phyloP scores from a whole-genome alignment of 2,329 filamentous ascomycete species.

The Cladosporium austrohemisphaericum region DNA sequence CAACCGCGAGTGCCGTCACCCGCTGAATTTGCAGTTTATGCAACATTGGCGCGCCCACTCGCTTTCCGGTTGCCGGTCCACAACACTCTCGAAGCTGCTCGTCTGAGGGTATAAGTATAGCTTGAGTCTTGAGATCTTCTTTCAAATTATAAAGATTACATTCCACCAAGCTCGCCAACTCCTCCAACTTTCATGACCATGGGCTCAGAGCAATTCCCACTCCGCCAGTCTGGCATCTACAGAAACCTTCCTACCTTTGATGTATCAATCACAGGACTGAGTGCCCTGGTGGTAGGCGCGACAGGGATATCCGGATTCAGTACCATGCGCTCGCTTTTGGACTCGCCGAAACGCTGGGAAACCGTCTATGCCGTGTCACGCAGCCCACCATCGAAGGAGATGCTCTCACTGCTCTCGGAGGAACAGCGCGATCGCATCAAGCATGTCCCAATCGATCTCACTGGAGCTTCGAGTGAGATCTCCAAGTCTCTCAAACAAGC shows the following conservation, averaged over 20 bases:
- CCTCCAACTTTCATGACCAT: neutral
- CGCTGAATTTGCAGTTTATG: neutral
- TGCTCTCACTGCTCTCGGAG: slow-evolving; percentile 19
- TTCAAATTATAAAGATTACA: too few relatives aligned
- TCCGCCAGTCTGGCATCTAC: slow-evolving; percentile 38
- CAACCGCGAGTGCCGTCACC: too few relatives aligned
- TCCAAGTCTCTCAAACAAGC: slow-evolving; percentile 30
- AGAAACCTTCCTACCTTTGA: slow-evolving; percentile 46
- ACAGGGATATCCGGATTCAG: slow-evolving; percentile 51
- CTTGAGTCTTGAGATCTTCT: too few relatives aligned
- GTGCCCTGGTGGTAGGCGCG: slow-evolving; percentile 49
- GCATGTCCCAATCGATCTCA: slow-evolving; percentile 30
- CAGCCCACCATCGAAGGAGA: slow-evolving; percentile 37
- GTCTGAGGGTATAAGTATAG: too few relatives aligned
- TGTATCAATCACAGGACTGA: slow-evolving; percentile 39
- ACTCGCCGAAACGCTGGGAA: slow-evolving; percentile 45
- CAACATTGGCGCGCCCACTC: too few relatives aligned
- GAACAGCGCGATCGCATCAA: slow-evolving; percentile 18
- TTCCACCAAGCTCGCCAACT: too few relatives aligned
- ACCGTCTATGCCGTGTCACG: slow-evolving; percentile 50
- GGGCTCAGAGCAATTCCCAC: slow-evolving; percentile 6
- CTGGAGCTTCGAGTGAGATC: slow-evolving; percentile 32
- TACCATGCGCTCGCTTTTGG: slow-evolving; percentile 45
- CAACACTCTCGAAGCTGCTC: too few relatives aligned
- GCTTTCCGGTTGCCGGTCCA: too few relatives aligned